Evolutionary conservation across 352 stramenopile genomes (phyloP), one percentile per base, ranked within the genome.

Genomic region (Globisporangium perplexum): DNA sequence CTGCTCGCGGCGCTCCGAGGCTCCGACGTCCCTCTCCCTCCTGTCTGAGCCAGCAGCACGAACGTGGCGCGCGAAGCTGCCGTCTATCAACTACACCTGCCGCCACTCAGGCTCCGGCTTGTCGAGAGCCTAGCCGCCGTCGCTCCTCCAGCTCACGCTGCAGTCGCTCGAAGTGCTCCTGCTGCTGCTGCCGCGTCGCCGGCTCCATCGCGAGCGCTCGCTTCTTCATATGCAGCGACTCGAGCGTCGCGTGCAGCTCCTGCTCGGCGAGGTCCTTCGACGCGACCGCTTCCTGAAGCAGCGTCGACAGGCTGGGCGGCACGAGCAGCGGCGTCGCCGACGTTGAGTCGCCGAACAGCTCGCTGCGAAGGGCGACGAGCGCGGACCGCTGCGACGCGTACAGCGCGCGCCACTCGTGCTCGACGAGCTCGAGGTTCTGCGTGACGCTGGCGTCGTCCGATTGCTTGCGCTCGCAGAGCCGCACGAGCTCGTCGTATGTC

Each of bases 291-390:
- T 45, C 57, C 51, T 94, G n/a, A 66, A 75, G 46, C 68, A n/a
- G 50, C 36, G 35, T 45, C 0, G 78, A 98, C 1, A 81, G 90
- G 39, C 87, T 98, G 47, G 85, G 84, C 23, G 96, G 96, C 14
- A 70, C 59, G 8, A 98, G 98, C 65, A 95, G 95, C 36, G 88
- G 62, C 47, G 81, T 96, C 26, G 95, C 18, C 2, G 47, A 57
- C n/a, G 18, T 33, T 2, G 43, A 12, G 22, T 57, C 39, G 7
- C 41, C 48, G 22, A 62, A 62, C 14, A 62, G 33, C 35, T 62
- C 55, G 6, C 20, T 45, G n/a, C 31, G 48, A 10, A 62, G 55
- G 5, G 31, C 33, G 0, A 56, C 22, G 8, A 62, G 31, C 5
- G 22, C 39, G 7, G 39, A n/a, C 8, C 33, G 39, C 33, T 62